phyloP scores from a whole-genome alignment of 495 filamentous ascomycete species.

The Hypomontagnella monticulosa region DNA sequence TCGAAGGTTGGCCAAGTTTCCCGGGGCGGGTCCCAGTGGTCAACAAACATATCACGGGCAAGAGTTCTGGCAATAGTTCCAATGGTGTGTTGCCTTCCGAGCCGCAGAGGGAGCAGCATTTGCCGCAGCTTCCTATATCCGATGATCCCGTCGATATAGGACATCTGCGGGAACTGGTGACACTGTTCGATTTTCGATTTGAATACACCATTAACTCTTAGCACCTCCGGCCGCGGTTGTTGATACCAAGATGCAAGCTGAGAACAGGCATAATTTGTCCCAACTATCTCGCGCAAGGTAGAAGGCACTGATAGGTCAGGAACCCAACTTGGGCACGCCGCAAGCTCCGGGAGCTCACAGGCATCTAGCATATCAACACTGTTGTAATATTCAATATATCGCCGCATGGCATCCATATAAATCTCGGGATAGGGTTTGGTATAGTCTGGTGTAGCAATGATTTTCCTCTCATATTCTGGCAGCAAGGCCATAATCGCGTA shows the following conservation, averaged over 20 bases:
- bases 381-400: not conserved
- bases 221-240: constrained; percentile 12
- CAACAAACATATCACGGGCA: too few relatives aligned
- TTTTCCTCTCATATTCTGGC: not conserved
- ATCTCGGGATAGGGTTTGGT: constrained; percentile 8
- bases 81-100: not conserved
- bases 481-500: constrained; percentile 20
- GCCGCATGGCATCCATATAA: not conserved
- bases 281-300: not conserved
- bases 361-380: not conserved
- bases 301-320: constrained; percentile 16
- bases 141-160: too few relatives aligned
- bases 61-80: not conserved
- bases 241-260: not conserved
- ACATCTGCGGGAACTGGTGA: not conserved
- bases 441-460: constrained; percentile 17
- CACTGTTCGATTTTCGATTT: not conserved
- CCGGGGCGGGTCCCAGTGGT: too few relatives aligned
- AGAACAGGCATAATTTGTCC: not conserved
- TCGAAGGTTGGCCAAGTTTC: too few relatives aligned
- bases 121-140: not conserved
- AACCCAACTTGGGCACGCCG: constrained; percentile 25
- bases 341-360: not conserved
- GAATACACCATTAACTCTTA: constrained; percentile 14
- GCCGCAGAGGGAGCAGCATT: not conserved